A percentile compares a stretch with the other conserved stretches of the same genome.
Evolutionary conservation across 2,329 filamentous ascomycete genomes (phyloP).

Genomic region (Ascocoryne sarcoides): DNA sequence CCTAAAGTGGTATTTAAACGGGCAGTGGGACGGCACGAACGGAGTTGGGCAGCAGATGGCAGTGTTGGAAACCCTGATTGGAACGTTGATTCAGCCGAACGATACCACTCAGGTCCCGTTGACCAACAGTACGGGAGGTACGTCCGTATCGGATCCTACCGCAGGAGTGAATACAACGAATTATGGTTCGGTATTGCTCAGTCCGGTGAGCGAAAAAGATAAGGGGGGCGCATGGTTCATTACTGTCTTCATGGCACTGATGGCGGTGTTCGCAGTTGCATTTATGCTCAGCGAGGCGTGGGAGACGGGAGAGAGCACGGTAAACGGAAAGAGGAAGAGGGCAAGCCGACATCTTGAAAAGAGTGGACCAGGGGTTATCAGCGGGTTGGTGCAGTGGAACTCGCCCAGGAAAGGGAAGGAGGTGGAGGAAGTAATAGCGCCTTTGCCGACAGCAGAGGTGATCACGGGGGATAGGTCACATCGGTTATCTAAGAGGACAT

Average conservation of each 20-base stretch:
- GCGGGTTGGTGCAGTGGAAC: not conserved
- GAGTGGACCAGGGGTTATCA: not conserved
- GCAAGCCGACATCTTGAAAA: not conserved
- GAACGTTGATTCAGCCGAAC: slow-evolving; percentile 42
- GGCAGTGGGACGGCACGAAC: slow-evolving; percentile 47
- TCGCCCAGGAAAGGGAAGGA: slow-evolving; percentile 2
- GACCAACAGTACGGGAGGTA: slow-evolving; percentile 47
- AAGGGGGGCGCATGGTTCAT: slow-evolving; percentile 34
- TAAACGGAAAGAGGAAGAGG: slow-evolving; percentile 4
- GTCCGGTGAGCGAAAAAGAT: slow-evolving; percentile 28
- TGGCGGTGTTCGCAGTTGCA: slow-evolving; percentile 4
- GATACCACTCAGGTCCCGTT: slow-evolving; percentile 28
- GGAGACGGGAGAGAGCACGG: slow-evolving; percentile 5
- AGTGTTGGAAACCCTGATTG: slow-evolving; percentile 55
- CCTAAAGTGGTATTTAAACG: slow-evolving; percentile 47
- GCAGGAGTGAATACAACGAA: slow-evolving; percentile 17
- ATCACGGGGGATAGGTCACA: not conserved
- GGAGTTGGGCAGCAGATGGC: slow-evolving; percentile 66
- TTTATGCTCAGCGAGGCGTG: slow-evolving; percentile 11
- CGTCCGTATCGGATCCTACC: slow-evolving; percentile 33
- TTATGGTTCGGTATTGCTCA: not conserved
- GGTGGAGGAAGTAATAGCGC: not conserved
- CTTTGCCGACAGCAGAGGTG: too few relatives aligned
- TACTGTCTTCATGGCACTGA: slow-evolving; percentile 27
- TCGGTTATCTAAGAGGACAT: not conserved